Percentiles rank a stretch among this genome's conserved stretches.
Evolutionary conservation across 208 protist species (phyloP).

Genomic region (Crithidia acanthocephali): DNA sequence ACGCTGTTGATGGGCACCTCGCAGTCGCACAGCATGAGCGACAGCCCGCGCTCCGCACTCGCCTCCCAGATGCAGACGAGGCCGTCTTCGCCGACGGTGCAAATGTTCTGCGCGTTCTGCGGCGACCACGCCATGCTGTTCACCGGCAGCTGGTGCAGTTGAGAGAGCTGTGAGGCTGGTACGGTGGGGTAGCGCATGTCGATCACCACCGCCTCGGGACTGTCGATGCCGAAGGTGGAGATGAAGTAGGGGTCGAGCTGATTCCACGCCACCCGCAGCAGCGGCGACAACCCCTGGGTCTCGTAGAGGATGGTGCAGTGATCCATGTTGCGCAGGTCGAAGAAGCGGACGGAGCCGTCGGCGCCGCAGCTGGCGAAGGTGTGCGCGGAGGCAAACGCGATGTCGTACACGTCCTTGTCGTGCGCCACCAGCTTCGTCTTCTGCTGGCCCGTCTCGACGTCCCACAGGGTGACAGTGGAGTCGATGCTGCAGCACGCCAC

Average conservation of each 20-base stretch:
- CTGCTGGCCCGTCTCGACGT: conserved; percentile 90
- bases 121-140: conserved; percentile 98
- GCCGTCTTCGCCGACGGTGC: conserved; percentile 96
- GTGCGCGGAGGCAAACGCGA: conserved; percentile 96
- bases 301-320: conserved; percentile 99
- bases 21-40: conserved; percentile 62
- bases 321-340: conserved; percentile 97
- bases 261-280: conserved; percentile 98
- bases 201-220: conserved; percentile 94
- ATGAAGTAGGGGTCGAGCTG: conserved; percentile 97
- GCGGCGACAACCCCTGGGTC: conserved; percentile 84
- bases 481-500: conserved; percentile 98
- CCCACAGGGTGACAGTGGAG: conserved; percentile 99
- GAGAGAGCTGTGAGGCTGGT: conserved; percentile 80
- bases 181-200: conserved; percentile 95
- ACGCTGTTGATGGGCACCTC: conserved; percentile 87
- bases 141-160: conserved; percentile 90
- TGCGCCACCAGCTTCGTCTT: conserved; percentile 99
- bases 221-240: conserved; percentile 96
- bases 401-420: conserved; percentile 99
- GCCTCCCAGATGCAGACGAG: conserved; percentile 98
- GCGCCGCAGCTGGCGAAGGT: conserved; percentile 98
- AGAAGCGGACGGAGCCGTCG: conserved; percentile 98
- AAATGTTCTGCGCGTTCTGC: conserved; percentile 93
- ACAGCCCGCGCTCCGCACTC: conserved; percentile 51